Evolutionary conservation across 805 yeast species (phyloP).

Genomic region (Blastobotrys robertii): DNA sequence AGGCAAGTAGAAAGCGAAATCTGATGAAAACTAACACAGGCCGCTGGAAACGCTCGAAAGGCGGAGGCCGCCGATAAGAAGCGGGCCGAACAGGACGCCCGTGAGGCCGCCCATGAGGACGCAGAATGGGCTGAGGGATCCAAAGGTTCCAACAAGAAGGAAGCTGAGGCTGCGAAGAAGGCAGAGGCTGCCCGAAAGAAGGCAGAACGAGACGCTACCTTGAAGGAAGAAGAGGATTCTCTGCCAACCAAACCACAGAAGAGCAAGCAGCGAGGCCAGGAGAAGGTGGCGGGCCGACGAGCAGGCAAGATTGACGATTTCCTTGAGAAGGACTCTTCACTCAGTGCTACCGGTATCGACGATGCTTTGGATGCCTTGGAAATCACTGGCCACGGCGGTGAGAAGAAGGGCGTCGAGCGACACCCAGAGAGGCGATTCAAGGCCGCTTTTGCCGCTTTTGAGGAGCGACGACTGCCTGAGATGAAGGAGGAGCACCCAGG

Average conservation of each 20-base stretch:
- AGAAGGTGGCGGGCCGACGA: conserved; percentile 51
- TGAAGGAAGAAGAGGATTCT: conserved; percentile 55
- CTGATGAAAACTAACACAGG: neutral
- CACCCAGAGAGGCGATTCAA: conserved; percentile 86
- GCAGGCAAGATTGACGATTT: conserved; percentile 61
- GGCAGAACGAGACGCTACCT: conserved; percentile 66
- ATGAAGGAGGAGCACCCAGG: conserved; percentile 71
- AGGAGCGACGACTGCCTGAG: conserved; percentile 64
- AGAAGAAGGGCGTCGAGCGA: conserved; percentile 59
- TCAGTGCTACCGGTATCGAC: conserved; percentile 68
- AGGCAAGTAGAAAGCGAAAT: conserved; percentile 19
- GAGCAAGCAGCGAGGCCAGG: conserved; percentile 55
- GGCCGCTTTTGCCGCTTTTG: conserved; percentile 65
- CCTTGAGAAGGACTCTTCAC: conserved; percentile 34
- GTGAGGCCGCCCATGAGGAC: conserved; percentile 45
- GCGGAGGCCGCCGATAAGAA: conserved; percentile 35
- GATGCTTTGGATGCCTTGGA: conserved; percentile 71
- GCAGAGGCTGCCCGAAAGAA: conserved; percentile 71
- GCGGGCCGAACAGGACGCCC: conserved; percentile 39
- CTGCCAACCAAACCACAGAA: conserved; percentile 47
- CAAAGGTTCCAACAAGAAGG: conserved; percentile 63
- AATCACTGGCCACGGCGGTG: conserved; percentile 47
- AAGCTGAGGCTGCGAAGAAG: conserved; percentile 54
- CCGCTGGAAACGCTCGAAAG: conserved; percentile 1
- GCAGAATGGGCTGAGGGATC: conserved; percentile 63